Conservation (phyloP, 352 stramenopile species). For the Pythium coloratum region DNA sequence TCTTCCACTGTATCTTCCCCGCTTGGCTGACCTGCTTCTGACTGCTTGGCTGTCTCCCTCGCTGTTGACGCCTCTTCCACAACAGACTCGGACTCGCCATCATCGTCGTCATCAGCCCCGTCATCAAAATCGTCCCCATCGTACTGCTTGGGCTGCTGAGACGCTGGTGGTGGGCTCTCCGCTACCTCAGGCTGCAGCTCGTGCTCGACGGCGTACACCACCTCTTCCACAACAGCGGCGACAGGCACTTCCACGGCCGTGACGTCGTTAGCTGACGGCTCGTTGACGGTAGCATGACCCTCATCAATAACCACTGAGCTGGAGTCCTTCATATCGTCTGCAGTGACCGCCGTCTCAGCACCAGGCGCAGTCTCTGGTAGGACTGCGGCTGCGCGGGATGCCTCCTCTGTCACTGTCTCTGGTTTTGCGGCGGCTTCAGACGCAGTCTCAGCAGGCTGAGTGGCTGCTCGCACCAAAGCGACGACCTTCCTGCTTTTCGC, state of each 20-base stretch:
- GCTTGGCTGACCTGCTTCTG: too few species aligned
- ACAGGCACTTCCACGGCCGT: background rate
- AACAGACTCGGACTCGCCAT: background rate
- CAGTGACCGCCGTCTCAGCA: too few species aligned
- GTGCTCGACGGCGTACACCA: background rate
- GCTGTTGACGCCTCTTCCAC: background rate
- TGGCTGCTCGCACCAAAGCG: too few species aligned
- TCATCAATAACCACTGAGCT: too few species aligned
- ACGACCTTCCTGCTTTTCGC: background rate
- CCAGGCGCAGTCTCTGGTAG: too few species aligned
- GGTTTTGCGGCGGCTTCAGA: too few species aligned
- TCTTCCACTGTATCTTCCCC: constrained; percentile 4
- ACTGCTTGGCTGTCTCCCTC: background rate
- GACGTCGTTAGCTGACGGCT: background rate
- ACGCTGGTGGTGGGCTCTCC: background rate
- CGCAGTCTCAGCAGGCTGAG: too few species aligned
- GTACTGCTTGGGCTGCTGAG: constrained; percentile 14
- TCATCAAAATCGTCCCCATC: constrained; percentile 5
- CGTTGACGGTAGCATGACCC: too few species aligned
- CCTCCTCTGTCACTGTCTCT: too few species aligned
- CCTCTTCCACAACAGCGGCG: background rate
- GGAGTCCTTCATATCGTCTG: too few species aligned
- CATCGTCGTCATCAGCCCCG: constrained; percentile 7
- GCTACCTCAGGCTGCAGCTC: background rate
- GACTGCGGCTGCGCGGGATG: too few species aligned